Conservation (phyloP, 2,329 filamentous ascomycete species). For the Fusarium sp. region DNA sequence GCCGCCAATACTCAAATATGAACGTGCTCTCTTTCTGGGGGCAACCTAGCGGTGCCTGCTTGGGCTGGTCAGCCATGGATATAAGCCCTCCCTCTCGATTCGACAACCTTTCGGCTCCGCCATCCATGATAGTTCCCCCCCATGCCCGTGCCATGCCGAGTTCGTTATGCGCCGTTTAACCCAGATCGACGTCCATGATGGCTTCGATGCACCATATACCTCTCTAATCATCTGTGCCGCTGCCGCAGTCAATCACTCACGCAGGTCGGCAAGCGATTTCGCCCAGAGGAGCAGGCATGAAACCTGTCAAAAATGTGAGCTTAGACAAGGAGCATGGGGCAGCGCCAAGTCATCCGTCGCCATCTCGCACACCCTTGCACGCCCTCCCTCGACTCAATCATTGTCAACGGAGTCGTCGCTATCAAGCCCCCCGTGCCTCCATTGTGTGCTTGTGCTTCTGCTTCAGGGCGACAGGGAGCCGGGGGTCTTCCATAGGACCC, state of each 20-base stretch:
- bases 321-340: conserved; percentile 33
- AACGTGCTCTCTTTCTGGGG: conserved; percentile 16
- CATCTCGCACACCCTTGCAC: conserved; percentile 41
- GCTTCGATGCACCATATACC: conserved; percentile 10
- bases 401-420: conserved; percentile 24
- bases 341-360: conserved; percentile 43
- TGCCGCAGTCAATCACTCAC: neutral
- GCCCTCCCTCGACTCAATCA: conserved; percentile 39
- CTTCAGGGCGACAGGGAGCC: conserved; percentile 16
- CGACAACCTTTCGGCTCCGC: conserved; percentile 14
- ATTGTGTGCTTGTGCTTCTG: conserved; percentile 14
- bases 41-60: conserved; percentile 9
- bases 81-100: conserved; percentile 17
- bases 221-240: neutral
- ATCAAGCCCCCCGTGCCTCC: conserved; percentile 19
- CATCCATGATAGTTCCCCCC: conserved; percentile 15
- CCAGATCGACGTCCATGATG: conserved; percentile 24
- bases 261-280: neutral
- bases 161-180: conserved; percentile 21
- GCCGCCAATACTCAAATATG: conserved; percentile 2
- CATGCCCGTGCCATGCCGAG: conserved; percentile 13
- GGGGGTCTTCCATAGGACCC: conserved; percentile 2
- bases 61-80: conserved; percentile 12
- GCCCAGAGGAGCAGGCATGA: conserved; percentile 5
- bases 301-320: conserved; percentile 17